Evolutionary conservation across 176 grass and related monocot genomes (phyloP).

Genomic region (Oryza brachyantha): DNA sequence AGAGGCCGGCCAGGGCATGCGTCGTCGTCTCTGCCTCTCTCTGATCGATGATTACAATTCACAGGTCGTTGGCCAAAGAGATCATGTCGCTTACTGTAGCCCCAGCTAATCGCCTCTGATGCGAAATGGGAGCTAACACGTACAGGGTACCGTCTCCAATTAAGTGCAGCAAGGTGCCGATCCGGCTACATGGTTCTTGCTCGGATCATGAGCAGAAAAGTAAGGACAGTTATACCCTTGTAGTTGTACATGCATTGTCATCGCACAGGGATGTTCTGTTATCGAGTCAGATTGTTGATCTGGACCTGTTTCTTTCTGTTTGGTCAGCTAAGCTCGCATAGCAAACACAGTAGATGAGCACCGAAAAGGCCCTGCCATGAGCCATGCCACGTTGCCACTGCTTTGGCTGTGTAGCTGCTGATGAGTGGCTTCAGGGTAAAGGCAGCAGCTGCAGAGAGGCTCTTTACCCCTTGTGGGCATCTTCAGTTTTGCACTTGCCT

Average conservation of each 20-base stretch:
- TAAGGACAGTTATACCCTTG: not conserved
- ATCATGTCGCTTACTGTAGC: not conserved
- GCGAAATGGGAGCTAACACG: not conserved
- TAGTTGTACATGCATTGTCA: not conserved
- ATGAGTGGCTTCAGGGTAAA: slow-evolving; percentile 12
- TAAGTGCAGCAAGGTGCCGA: not conserved
- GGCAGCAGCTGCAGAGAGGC: not conserved
- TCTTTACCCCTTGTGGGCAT: not conserved
- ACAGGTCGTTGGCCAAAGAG: not conserved
- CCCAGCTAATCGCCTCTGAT: not conserved
- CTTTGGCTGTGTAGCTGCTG: not conserved
- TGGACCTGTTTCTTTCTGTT: not conserved
- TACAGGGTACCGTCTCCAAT: not conserved
- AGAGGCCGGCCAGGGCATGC: not conserved
- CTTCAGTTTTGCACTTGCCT: not conserved
- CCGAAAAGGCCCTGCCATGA: not conserved
- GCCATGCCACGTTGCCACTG: too few relatives aligned
- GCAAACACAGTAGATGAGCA: not conserved
- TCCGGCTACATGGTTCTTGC: not conserved
- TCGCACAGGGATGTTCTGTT: not conserved
- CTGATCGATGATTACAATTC: too few relatives aligned
- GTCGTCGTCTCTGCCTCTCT: not conserved
- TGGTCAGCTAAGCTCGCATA: not conserved
- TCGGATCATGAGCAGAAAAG: not conserved
- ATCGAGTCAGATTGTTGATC: not conserved